Evolutionary conservation across 2,329 filamentous ascomycete genomes (phyloP).

Genomic region (Penicillium psychrosexuale): DNA sequence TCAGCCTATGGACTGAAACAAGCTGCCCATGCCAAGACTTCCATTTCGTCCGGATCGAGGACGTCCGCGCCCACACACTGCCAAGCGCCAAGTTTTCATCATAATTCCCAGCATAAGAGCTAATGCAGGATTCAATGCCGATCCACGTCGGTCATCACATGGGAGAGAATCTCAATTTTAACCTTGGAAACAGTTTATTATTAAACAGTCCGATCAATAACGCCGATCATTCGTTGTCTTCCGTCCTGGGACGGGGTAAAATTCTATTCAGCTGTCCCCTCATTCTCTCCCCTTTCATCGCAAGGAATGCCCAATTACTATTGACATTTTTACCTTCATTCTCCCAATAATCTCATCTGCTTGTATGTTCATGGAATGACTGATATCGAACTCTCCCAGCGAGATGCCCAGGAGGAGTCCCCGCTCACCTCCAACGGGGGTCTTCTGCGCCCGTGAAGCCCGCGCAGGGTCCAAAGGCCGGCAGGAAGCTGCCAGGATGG

Average conservation of each 20-base stretch:
- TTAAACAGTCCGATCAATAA: constrained; percentile 14
- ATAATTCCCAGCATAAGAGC: not conserved
- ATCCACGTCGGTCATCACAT: not conserved
- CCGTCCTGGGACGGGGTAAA: not conserved
- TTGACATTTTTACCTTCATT: not conserved
- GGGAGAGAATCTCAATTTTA: not conserved
- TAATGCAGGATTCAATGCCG: not conserved
- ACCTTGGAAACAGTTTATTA: not conserved
- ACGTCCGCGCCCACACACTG: not conserved
- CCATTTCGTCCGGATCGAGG: not conserved
- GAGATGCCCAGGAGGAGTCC: constrained; percentile 2
- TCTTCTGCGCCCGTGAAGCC: constrained; percentile 6
- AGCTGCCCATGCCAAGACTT: not conserved
- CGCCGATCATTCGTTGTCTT: constrained; percentile 10
- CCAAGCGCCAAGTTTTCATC: not conserved
- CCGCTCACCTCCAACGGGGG: constrained; percentile 7
- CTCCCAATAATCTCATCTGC: not conserved
- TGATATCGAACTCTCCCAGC: constrained; percentile 9
- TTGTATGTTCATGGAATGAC: not conserved
- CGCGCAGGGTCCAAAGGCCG: constrained; percentile 2
- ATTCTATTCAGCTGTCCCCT: constrained; percentile 1
- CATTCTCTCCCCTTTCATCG: not conserved
- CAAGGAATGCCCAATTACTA: not conserved
- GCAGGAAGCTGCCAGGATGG: constrained; percentile 25
- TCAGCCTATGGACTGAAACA: not conserved